Conservation (phyloP, 179 eudicot species). For the Corrigiola litoralis region DNA sequence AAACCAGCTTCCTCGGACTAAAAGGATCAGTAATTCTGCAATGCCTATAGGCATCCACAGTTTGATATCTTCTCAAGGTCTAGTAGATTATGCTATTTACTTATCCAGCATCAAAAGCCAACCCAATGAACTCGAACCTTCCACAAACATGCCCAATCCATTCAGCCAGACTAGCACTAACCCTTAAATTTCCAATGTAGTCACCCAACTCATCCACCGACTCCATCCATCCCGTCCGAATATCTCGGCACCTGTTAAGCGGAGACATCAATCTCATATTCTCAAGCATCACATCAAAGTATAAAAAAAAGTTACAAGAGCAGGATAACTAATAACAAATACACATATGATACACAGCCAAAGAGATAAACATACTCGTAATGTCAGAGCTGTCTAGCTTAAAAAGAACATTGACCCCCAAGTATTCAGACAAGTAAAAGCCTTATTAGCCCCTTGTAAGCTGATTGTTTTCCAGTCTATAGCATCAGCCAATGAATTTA, state of each 20-base stretch:
- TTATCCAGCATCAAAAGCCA: slow-evolving; percentile 20
- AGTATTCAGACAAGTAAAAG: no score
- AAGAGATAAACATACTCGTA: no score
- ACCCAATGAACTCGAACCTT: slow-evolving; percentile 5
- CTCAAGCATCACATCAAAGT: neutral
- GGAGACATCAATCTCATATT: no score
- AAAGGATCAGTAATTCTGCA: slow-evolving; percentile 9
- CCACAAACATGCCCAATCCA: slow-evolving; percentile 8
- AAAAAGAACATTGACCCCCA: no score
- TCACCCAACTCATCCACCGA: slow-evolving; percentile 7
- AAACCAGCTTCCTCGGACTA: slow-evolving; percentile 16
- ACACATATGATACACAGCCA: no score
- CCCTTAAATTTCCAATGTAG: slow-evolving; percentile 19
- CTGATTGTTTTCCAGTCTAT: no score
- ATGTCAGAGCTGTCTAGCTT: no score
- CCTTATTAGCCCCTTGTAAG: no score
- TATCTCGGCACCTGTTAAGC: slow-evolving; percentile 35
- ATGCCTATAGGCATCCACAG: slow-evolving; percentile 17
- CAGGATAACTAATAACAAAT: no score
- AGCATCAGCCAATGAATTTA: no score
- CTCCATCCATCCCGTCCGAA: slow-evolving; percentile 24
- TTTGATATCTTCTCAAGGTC: slow-evolving; percentile 15
- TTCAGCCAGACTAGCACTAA: slow-evolving; percentile 29
- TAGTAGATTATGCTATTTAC: slow-evolving; percentile 16
- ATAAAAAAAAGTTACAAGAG: no score